Evolutionary conservation across 1,284 basidiomycete species (phyloP).

Genomic region (Ceratobasidium sp.): DNA sequence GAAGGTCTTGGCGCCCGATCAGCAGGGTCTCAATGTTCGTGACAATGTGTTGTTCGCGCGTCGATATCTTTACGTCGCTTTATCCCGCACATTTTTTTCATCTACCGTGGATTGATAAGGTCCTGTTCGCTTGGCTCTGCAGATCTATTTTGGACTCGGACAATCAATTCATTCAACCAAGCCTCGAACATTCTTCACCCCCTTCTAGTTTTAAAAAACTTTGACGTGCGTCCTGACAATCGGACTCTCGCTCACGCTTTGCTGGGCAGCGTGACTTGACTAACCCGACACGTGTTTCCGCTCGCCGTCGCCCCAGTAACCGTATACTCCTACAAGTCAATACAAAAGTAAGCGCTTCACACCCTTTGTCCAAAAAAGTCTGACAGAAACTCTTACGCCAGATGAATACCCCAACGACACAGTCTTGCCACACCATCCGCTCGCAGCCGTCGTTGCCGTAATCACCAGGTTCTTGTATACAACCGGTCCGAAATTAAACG

Average conservation of each 20-base stretch:
- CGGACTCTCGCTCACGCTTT: slow-evolving; percentile 18
- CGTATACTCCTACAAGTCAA: slow-evolving; percentile 40
- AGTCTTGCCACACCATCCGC: slow-evolving; percentile 43
- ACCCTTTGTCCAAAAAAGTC: slow-evolving; percentile 1
- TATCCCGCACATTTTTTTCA: background rate
- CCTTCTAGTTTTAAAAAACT: too few species aligned
- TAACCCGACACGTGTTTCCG: slow-evolving; percentile 44
- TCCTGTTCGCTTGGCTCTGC: background rate
- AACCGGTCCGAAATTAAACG: slow-evolving; percentile 41
- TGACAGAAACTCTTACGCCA: slow-evolving; percentile 14
- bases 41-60: background rate
- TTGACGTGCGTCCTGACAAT: background rate
- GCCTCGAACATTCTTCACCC: background rate
- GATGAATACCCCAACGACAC: slow-evolving; percentile 39
- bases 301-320: slow-evolving; percentile 37
- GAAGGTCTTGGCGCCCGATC: slow-evolving; percentile 29
- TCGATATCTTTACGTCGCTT: background rate
- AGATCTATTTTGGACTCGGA: background rate
- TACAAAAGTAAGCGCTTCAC: background rate
- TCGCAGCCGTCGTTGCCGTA: slow-evolving; percentile 45
- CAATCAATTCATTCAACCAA: background rate
- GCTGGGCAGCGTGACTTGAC: slow-evolving; percentile 38
- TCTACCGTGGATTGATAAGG: background rate
- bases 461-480: slow-evolving; percentile 40
- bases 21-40: slow-evolving; percentile 1